A percentile compares a stretch with the other conserved stretches of the same genome.
Conservation (phyloP, 345 rosid genomes). For the Salix dunnii region DNA sequence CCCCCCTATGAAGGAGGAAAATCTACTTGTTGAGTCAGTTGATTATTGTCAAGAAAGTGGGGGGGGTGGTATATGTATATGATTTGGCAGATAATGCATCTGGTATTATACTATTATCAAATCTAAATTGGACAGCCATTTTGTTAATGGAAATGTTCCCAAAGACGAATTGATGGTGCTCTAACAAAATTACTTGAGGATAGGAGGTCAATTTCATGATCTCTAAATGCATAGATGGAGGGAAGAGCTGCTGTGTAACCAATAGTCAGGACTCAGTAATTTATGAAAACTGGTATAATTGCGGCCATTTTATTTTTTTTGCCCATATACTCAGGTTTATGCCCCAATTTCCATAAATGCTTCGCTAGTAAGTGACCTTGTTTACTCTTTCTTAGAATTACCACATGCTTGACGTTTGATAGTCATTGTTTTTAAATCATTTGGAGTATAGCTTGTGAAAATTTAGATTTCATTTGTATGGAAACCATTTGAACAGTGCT, state of each 20-base stretch:
- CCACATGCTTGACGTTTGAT: neutral
- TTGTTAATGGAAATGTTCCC: conserved; percentile 42
- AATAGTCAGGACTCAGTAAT: neutral
- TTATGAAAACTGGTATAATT: neutral
- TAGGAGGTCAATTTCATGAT: conserved; percentile 31
- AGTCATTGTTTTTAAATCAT: neutral
- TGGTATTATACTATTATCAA: neutral
- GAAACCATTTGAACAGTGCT: neutral
- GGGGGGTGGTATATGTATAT: neutral
- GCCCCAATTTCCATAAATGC: neutral
- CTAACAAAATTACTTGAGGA: conserved; percentile 45
- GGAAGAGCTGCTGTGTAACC: neutral
- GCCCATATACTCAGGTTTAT: neutral
- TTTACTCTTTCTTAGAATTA: neutral
- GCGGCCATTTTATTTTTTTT: neutral
- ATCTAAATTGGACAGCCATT: neutral
- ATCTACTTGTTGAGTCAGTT: neutral
- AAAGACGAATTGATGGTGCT: conserved; percentile 50
- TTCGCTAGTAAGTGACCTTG: too few relatives aligned
- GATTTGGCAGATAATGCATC: neutral
- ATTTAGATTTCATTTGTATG: neutral
- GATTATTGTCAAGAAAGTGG: neutral
- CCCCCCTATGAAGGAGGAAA: neutral
- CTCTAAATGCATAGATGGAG: conserved; percentile 34
- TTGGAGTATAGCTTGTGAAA: neutral